Conservation (phyloP, 257 asterid species). For the Nemophila menziesii region DNA sequence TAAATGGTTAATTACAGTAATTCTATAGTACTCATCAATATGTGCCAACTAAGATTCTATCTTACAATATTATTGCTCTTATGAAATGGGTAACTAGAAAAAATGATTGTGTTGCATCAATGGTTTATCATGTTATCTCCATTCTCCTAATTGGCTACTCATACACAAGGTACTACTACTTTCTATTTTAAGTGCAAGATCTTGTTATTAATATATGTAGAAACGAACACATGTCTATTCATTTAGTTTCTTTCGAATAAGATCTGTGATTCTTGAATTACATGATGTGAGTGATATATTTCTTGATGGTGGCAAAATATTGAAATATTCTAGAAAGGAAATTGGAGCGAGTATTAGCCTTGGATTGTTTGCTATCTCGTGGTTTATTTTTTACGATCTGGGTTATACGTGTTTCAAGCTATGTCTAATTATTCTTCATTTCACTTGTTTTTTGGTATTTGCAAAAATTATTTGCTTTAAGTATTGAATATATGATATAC, state of each 20-base stretch:
- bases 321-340: constrained; percentile 77
- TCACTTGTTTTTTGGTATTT: constrained; percentile 19
- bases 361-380: constrained; percentile 74
- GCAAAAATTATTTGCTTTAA: constrained; percentile 41
- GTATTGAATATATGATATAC: constrained; percentile 39
- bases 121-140: constrained; percentile 83
- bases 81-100: constrained; percentile 87
- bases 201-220: too few species aligned
- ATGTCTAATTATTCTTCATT: constrained; percentile 10
- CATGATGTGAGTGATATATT: constrained; percentile 95
- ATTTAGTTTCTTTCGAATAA: constrained; percentile 75
- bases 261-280: constrained; percentile 64
- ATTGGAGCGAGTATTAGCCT: constrained; percentile 73
- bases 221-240: not conserved
- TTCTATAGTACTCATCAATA: constrained; percentile 51
- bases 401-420: constrained; percentile 62
- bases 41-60: constrained; percentile 97
- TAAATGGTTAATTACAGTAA: constrained; percentile 39
- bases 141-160: constrained; percentile 61
- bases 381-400: constrained; percentile 84
- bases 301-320: constrained; percentile 88
- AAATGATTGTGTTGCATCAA: constrained; percentile 83
- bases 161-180: constrained; percentile 58
- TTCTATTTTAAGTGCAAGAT: not conserved
- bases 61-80: constrained; percentile 69